Base-by-base conservation (phyloP, 2,329 filamentous ascomycete species). In the Pseudophaeomoniella oleicola region DNA sequence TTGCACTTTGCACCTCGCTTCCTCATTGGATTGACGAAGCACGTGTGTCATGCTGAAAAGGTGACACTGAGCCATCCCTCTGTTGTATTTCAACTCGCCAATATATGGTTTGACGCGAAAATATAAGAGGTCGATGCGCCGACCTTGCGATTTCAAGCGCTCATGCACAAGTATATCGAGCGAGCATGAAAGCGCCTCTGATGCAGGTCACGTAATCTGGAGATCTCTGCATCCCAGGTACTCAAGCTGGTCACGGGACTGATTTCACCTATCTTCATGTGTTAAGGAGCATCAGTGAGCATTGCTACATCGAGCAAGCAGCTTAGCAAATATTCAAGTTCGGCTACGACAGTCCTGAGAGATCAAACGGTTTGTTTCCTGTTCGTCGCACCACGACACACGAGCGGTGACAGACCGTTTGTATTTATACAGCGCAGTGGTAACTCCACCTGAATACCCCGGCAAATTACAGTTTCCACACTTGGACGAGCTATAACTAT, bases 61-160 rank as follows among this genome's bases (percentile, higher is more conserved):
- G 22, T 27, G 22, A 27, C 33, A 34, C 6, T 12, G 29, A 22
- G 33, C 12, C 16, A 36, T 52, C 49, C 46, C 44, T 42, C 39
- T 36, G 42, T 40, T 44, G n/a, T 31, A 39, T 47, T 51, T 46
- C 48, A 47, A 48, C 48, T 52, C 44, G 49, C 48, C 44, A 38
- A 17, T 35, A 36, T 16, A 11, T 42, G 38, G 44, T 54, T 52
- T 51, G 49, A 55, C 51, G 54, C 54, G 57, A 46, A 47, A 49
- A 48, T 46, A 48, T 52, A 47, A 53, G 65, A 69, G 73, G 74
- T 79, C 52, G 74, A 79, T 72, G 15, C 17, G n/a, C 13, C 16
- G 32, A 34, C 19, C 16, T 13, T 19, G 17, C 32, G 19, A 27
- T 27, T 9, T 27, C 22, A 27, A 27, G 22, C 22, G 6, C 9